Evolutionary conservation across 2,329 filamentous ascomycete species (phyloP), one percentile per base, ranked within the genome.

Genomic region (Fusarium metavorans): DNA sequence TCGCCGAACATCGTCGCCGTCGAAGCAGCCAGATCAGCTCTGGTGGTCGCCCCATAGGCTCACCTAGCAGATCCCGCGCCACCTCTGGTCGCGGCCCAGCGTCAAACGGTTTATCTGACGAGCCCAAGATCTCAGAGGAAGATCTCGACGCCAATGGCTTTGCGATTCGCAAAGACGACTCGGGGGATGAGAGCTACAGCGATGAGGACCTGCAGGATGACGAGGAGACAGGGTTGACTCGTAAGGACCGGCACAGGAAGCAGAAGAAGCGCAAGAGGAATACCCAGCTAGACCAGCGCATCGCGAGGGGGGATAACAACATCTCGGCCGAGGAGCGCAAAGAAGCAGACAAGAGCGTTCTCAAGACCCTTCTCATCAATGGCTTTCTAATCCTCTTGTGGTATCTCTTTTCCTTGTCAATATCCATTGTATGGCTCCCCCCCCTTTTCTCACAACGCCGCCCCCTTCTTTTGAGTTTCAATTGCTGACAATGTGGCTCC

Each of bases 321-420:
- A 65, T 93, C 50, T 91, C 92, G n/a, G 88, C 88, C 48, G 91
- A 92, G 75, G 94, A 96, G 84, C 91, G 91, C 83, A 92, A 91
- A 78, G 85, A 94, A 80, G 94, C 94, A 8, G 93, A 97, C 84
- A 89, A 91, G 81, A 92, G 88, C 78, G 90, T 98, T 43, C 72
- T 94, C 58, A 92, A 87, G 81, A 91, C 88, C 67, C 85, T 95
- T 65, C 81, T 92, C 67, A 85, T 95, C 80, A 98, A 98, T 82
- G 89, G 88, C n/a, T 79, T 89, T n/a, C 85, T 99, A 75, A 98
- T 98, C 74, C 88, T 90, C 27, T 84, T 97, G 73, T 99, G 97
- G 96, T 97, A 91, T 74, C 85, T 95, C 43, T 98, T 98, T 84
- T 98, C 95, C 20, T 89, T 98, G 75, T 95, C 94, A 59, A 98